These are phyloP conservation scores for Nephromyces sp. DNA, from an alignment of 169 alveolate species.

Conservation along the genomic window DNA sequence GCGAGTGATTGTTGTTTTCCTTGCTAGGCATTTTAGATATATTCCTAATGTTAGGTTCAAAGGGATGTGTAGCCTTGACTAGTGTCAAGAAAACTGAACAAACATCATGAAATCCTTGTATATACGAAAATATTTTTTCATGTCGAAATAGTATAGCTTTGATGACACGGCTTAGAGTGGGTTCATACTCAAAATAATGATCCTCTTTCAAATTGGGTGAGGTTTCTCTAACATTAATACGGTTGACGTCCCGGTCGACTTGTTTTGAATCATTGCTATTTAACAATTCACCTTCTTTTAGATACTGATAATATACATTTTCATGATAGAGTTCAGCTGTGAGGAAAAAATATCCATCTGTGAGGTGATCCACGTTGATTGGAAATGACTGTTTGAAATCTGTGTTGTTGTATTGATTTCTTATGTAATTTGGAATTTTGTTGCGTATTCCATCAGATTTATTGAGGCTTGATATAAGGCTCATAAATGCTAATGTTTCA, in stretches of 20 bases:
- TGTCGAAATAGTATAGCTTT: neutral
- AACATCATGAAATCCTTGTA: neutral
- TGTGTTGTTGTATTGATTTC: too few relatives aligned
- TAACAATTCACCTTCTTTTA: neutral
- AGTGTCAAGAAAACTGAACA: neutral
- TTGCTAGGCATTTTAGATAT: neutral
- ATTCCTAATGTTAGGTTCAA: neutral
- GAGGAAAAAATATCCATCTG: neutral
- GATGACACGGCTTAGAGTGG: neutral
- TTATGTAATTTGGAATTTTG: too few relatives aligned
- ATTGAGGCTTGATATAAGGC: too few relatives aligned
- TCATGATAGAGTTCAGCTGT: neutral
- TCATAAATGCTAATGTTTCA: too few relatives aligned
- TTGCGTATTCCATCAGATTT: too few relatives aligned
- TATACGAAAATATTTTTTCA: neutral
- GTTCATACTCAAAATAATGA: neutral
- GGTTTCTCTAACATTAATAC: neutral
- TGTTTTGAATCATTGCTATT: neutral
- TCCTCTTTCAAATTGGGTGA: neutral
- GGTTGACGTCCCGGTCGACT: conserved; percentile 1
- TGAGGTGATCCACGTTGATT: too few relatives aligned
- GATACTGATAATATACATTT: neutral
- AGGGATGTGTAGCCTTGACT: neutral
- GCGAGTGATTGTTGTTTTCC: too few relatives aligned
- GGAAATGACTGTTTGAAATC: too few relatives aligned